Base-by-base conservation (phyloP, 2,329 filamentous ascomycete species). In the Pseudogymnoascus sp. region DNA sequence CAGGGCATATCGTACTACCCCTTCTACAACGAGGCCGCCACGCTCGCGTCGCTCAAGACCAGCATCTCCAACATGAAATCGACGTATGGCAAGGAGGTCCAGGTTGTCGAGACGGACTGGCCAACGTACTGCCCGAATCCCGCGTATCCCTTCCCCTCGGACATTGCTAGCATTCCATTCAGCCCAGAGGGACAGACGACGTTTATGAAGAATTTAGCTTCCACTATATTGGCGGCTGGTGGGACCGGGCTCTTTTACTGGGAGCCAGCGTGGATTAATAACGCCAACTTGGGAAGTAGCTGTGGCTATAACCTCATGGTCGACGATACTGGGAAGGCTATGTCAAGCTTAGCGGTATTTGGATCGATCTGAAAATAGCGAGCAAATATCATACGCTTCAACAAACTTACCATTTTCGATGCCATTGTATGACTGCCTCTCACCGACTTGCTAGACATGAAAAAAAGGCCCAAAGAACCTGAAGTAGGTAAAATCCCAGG, bases 1-100 rank as follows among this genome's bases (percentile, higher is more conserved):
- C 87, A 89, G 74, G 87, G 85, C 5, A 81, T 90, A 0, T 85
- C 82, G 0, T 90, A 84, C 73, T 90, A 90, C 67, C 87, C 87
- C 0, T 90, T 89, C 72, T 89, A 86, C 72, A 80, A 78, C 67
- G 69, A 74, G 0, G 74, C 68, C 1, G 86, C 86, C 0, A 85
- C 82, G 0, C 75, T 89, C 0, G 71, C 79, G 0, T 74, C 76
- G 8, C 76, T 90, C 33, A 75, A 79, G 66, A 74, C 74, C 0
- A 81, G 77, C 13, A 68, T 90, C 61, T 74, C 68, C 3, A 83
- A 83, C 60, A 79, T 90, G 76, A 80, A 79, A 10, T 76, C 71
- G 39, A 79, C 75, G 3, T 90, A 83, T 75, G 78, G 77, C 7
- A 90, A 90, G 72, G 76, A 82, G 37, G 73, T 90, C 5, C 74